Conservation (phyloP, 2,329 filamentous ascomycete genomes). For the Metarhizium humberi region DNA sequence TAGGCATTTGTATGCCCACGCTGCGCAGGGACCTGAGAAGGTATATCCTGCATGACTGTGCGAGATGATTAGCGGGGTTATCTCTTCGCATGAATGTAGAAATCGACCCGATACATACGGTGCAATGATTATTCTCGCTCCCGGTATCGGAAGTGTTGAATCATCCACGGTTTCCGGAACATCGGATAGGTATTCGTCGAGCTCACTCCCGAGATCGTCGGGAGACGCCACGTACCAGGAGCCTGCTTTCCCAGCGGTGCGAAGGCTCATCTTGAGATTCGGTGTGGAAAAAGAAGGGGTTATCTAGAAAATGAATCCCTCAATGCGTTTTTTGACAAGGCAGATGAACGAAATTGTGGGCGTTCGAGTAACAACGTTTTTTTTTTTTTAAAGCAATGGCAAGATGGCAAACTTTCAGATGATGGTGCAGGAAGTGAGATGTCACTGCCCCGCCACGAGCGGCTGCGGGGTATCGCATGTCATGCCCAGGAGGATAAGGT, state of each 20-base stretch:
- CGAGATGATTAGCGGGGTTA: not conserved
- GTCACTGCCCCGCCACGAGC: not conserved
- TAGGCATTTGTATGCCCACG: conserved; percentile 86
- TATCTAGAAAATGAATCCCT: not conserved
- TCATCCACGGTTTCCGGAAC: conserved; percentile 60
- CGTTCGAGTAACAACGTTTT: not conserved
- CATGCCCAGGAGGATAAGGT: not conserved
- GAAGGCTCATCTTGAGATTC: conserved; percentile 1
- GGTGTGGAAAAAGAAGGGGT: not conserved
- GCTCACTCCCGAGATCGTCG: conserved; percentile 52
- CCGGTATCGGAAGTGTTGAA: conserved; percentile 52
- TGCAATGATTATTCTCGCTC: conserved; percentile 79
- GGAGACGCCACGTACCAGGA: conserved; percentile 72
- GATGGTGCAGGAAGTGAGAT: not conserved
- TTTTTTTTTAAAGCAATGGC: not conserved
- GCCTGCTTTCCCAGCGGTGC: conserved; percentile 55
- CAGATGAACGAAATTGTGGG: not conserved
- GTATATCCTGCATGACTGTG: conserved; percentile 82
- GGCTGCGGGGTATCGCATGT: not conserved
- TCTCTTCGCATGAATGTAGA: not conserved
- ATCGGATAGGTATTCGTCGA: conserved; percentile 63
- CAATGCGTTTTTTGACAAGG: not conserved
- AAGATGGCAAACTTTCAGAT: not conserved
- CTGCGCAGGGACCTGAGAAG: conserved; percentile 86
- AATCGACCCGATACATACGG: conserved; percentile 54